Evolutionary conservation across 192 early-diverging fungal species (phyloP), one percentile per base, ranked within the genome.

Genomic region (Chytriomyces sp.): DNA sequence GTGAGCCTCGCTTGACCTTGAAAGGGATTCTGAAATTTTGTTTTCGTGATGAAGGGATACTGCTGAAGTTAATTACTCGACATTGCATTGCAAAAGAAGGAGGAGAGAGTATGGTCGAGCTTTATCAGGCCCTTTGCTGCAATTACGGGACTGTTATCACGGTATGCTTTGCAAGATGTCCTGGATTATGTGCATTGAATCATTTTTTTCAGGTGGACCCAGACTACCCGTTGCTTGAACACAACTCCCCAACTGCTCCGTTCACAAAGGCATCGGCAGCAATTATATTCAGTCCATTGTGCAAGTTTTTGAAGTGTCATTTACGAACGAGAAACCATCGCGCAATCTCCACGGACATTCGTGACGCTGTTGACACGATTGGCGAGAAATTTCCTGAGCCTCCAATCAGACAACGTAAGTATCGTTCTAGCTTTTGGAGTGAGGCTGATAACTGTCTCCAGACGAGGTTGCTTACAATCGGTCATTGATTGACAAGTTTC

Each of bases 41-140:
- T n/a, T 22, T 49, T 28, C 60, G 37, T 40, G 19, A 34, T 4
- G 7, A 8, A 65, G 63, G 28, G 7, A 32, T 28, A 22, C 31
- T 65, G 17, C 40, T 64, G 61, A 73, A 64, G 17, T 22, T 64
- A 49, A 22, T 64, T 60, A 33, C 56, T 8, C n/a, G 61, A 3
- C 22, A 26, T 53, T 62, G 63, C 19, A 6, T 57, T 5, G 44
- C 44, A 5, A 30, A 28, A 22, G 33, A 64, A 44, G 56, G 44
- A 10, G 61, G 57, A 8, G 63, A 64, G 38, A 10, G 17, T n/a
- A 57, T 64, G 49, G 49, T 36, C 22, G 73, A 74, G 28, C 22
- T 74, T 0, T 74, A 66, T 64, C 73, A 74, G 30, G 34, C 26
- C 19, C 67, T 58, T 58, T 74, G 63, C 59, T 74, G 73, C 40